phyloP scores from a whole-genome alignment of 2,329 filamentous ascomycete genomes.

The Microcyclospora tardicrescens region DNA sequence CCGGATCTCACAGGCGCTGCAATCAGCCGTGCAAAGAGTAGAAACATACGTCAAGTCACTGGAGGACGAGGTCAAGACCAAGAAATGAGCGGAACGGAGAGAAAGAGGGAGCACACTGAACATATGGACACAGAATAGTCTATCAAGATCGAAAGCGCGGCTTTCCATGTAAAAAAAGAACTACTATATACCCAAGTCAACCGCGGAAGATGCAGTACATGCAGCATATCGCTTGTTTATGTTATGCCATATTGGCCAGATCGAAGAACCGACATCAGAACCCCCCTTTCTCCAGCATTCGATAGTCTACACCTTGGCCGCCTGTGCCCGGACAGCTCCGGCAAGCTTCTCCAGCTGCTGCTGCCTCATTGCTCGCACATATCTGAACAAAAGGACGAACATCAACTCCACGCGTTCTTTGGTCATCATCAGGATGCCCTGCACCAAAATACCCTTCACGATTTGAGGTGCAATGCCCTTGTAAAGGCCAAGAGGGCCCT shows the following conservation, averaged over 20 bases:
- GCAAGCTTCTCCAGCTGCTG: constrained; percentile 58
- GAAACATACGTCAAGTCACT: constrained; percentile 70
- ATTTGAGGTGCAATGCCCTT: constrained; percentile 95
- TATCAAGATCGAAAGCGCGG: too few species aligned
- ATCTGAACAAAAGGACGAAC: constrained; percentile 76
- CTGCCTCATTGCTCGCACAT: constrained; percentile 57
- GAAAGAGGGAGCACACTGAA: not conserved
- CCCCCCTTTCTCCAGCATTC: too few species aligned
- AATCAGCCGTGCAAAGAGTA: constrained; percentile 74
- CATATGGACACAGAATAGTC: not conserved
- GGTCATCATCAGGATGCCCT: constrained; percentile 97
- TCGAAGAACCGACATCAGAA: too few species aligned
- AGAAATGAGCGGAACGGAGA: constrained; percentile 38
- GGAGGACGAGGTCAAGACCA: constrained; percentile 58
- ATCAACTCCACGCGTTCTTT: constrained; percentile 89
- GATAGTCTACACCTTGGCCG: constrained; percentile 33
- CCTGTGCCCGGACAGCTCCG: constrained; percentile 45
- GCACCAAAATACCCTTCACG: constrained; percentile 80
- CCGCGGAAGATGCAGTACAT: too few species aligned
- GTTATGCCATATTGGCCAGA: too few species aligned
- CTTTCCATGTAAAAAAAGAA: too few species aligned
- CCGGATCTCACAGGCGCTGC: constrained; percentile 51
- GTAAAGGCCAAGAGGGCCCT: constrained; percentile 74
- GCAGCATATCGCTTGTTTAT: too few species aligned
- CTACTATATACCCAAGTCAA: too few species aligned